phyloP scores from a whole-genome alignment of 495 filamentous ascomycete genomes.

The Aspergillus biplanus region DNA sequence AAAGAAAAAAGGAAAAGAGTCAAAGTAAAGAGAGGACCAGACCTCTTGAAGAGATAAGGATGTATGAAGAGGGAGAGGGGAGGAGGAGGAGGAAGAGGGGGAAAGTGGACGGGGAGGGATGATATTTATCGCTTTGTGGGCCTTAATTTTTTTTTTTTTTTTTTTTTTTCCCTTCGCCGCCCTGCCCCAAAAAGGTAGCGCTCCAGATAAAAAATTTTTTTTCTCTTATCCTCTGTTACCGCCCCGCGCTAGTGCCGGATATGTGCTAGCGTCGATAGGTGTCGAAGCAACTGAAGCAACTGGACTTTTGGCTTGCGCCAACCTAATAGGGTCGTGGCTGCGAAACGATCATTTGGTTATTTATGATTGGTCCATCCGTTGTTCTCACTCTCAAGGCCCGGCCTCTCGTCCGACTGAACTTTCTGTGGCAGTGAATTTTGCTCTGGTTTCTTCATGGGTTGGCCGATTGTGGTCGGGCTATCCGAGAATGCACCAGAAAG shows the following conservation, averaged over 20 bases:
- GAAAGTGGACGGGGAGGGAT: constrained; percentile 31
- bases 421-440: constrained; percentile 1
- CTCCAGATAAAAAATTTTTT: constrained; percentile 17
- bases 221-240: constrained; percentile 24
- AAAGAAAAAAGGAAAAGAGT: constrained; percentile 32
- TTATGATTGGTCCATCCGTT: constrained; percentile 11
- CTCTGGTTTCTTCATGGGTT: constrained; percentile 7
- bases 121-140: constrained; percentile 55
- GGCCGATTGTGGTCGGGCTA: constrained; percentile 12
- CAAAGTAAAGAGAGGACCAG: constrained; percentile 42
- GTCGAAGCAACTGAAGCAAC: constrained; percentile 22
- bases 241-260: constrained; percentile 28
- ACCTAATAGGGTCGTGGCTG: constrained; percentile 23
- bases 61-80: constrained; percentile 30
- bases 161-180: constrained; percentile 38
- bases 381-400: constrained; percentile 1
- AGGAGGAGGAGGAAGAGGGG: constrained; percentile 25
- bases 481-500: constrained; percentile 12
- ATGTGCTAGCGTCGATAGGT: constrained; percentile 24
- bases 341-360: constrained; percentile 11
- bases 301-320: constrained; percentile 9
- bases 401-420: constrained; percentile 10
- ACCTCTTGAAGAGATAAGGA: constrained; percentile 46
- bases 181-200: constrained; percentile 20
- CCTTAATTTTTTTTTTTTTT: constrained; percentile 16